Evolutionary conservation across 192 early-diverging fungal genomes (phyloP).

Genomic region (Umbelopsis isabellina): DNA sequence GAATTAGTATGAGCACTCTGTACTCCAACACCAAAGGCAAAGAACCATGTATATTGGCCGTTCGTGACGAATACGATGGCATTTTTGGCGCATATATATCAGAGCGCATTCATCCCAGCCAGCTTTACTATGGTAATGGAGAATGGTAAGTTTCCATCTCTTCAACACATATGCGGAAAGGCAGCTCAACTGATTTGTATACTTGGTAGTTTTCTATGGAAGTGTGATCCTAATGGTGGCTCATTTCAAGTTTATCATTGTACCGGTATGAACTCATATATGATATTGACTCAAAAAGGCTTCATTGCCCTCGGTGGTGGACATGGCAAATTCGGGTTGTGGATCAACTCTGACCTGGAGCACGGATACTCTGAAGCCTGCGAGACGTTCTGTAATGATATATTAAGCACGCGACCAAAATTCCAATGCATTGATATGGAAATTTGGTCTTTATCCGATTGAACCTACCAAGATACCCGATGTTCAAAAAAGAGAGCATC

Average conservation of each 20-base stretch:
- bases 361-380: constrained; percentile 69
- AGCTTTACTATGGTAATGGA: constrained; percentile 76
- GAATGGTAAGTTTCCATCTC: constrained; percentile 60
- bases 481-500: no score
- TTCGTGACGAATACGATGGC: constrained; percentile 66
- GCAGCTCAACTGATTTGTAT: background rate
- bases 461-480: background rate
- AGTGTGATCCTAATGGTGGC: constrained; percentile 43
- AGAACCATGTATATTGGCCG: constrained; percentile 66
- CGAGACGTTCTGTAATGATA: constrained; percentile 77
- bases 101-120: constrained; percentile 60
- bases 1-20: constrained; percentile 85
- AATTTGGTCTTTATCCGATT: constrained; percentile 32
- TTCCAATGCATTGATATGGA: constrained; percentile 40
- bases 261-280: constrained; percentile 77
- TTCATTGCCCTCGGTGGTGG: constrained; percentile 81
- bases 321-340: constrained; percentile 76
- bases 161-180: background rate
- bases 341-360: constrained; percentile 71
- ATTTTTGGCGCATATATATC: constrained; percentile 79
- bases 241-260: constrained; percentile 58
- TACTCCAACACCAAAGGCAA: constrained; percentile 61
- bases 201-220: constrained; percentile 72
- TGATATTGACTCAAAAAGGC: constrained; percentile 68
- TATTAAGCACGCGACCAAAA: constrained; percentile 29